Evolutionary conservation across 257 asterid species (phyloP).

Genomic region (Parsonsia alboflavescens): DNA sequence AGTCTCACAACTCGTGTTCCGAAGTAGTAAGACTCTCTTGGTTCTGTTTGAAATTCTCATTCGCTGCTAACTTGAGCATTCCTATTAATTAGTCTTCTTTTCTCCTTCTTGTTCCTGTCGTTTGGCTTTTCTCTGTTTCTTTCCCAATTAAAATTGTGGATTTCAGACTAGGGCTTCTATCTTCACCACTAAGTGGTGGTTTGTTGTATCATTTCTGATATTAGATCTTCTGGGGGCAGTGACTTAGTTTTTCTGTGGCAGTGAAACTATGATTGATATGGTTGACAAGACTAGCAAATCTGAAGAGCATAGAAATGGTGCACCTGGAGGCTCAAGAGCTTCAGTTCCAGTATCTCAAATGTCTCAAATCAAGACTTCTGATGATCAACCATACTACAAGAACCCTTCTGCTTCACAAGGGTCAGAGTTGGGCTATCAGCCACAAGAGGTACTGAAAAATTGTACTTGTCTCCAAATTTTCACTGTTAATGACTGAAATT

Average conservation of each 20-base stretch:
- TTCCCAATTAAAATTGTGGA: neutral
- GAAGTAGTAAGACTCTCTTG: neutral
- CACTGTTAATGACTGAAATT: slow-evolving; percentile 34
- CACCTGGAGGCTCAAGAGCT: slow-evolving; percentile 23
- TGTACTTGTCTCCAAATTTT: slow-evolving; percentile 34
- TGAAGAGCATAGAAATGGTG: slow-evolving; percentile 26
- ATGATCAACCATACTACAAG: slow-evolving; percentile 25
- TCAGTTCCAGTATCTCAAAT: slow-evolving; percentile 20
- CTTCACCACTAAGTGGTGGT: neutral
- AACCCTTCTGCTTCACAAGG: slow-evolving; percentile 30
- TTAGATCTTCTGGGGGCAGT: slow-evolving; percentile 10
- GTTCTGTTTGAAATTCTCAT: neutral
- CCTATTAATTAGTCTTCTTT: neutral
- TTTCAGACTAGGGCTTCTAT: neutral
- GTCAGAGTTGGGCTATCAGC: slow-evolving; percentile 32
- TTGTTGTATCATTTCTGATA: neutral
- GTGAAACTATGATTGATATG: slow-evolving; percentile 31
- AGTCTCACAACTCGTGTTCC: neutral
- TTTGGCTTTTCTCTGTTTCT: neutral
- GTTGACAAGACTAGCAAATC: slow-evolving; percentile 30
- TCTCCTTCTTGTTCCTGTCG: neutral
- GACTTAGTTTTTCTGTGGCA: slow-evolving; percentile 23
- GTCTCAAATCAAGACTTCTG: slow-evolving; percentile 23
- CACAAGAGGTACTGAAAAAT: slow-evolving; percentile 31
- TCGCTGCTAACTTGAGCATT: neutral